Evolutionary conservation across 202 grass and related monocot genomes (phyloP), one percentile per base, ranked within the genome.

Genomic region (Miscanthus sacchariflorus): DNA sequence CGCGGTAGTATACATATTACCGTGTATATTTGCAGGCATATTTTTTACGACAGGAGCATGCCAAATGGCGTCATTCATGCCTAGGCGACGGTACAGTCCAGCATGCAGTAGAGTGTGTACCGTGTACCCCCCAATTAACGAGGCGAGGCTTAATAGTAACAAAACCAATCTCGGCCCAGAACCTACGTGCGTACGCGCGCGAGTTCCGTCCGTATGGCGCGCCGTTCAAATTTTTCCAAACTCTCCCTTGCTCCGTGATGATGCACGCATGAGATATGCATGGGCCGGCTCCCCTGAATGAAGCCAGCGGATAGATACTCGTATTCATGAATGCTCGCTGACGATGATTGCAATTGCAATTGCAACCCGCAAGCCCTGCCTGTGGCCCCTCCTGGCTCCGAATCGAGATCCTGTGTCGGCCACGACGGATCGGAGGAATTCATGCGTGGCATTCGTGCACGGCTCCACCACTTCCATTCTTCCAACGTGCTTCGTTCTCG

Each of bases 191-290:
- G 19, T 42, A 25, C 45, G 45, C 23, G 24, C 72, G 73, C 23
- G 64, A 3, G 58, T 6, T 27, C 35, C 65, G 13, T 79, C 48
- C 84, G 9, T 86, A 69, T 35, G 28, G 49, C 45, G 42, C 42
- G 39, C 40, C 65, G 54, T 89, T 89, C 87, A 84, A 89, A 89
- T 68, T 83, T 74, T 17, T 15, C 74, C 73, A 66, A 69, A 9
- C 12, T 30, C 1, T 6, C 12, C 1, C 13, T 54, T 15, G 50
- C 50, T 30, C 28, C 28, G 2, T 30, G 28, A 54, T 54, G 50
- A 39, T 56, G 56, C 46, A 50, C 14, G 46, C 46, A 50, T 50
- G 48, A 15, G 13, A 15, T 50, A 15, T 15, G 48, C 45, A 61
- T 61, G 49, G 39, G 39, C 6, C 39, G 7, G 46, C 46, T 14